These are phyloP conservation scores for Poronia punctata DNA, from an alignment of 495 filamentous ascomycete species.

Conservation along the genomic window DNA sequence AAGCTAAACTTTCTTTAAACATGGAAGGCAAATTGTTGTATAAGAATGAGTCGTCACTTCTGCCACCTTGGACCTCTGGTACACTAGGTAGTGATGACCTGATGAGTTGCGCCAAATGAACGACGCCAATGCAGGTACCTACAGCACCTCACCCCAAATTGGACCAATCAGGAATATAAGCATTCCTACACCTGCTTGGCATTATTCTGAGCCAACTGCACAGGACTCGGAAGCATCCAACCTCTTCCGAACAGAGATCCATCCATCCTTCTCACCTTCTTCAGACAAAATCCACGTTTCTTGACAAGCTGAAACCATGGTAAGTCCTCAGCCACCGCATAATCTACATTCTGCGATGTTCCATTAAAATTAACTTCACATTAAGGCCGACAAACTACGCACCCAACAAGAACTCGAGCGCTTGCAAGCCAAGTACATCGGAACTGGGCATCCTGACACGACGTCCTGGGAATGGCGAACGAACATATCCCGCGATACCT, in stretches of 20 bases:
- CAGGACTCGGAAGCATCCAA: no score
- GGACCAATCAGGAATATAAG: neutral
- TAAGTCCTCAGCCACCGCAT: slow-evolving; percentile 1
- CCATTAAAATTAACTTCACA: slow-evolving; percentile 2
- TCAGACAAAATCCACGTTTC: no score
- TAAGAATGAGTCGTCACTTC: no score
- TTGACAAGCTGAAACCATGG: no score
- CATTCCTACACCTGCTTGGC: neutral
- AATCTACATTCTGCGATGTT: neutral
- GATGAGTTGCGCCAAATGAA: no score
- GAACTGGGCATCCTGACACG: slow-evolving; percentile 97
- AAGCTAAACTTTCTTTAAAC: no score
- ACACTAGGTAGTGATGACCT: no score
- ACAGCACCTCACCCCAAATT: no score
- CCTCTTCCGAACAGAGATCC: slow-evolving; percentile 1
- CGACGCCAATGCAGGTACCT: no score
- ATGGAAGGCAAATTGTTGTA: no score
- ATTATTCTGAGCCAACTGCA: neutral
- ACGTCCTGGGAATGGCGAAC: slow-evolving; percentile 92
- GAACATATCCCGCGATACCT: slow-evolving; percentile 83
- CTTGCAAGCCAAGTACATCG: slow-evolving; percentile 88
- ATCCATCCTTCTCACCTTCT: neutral
- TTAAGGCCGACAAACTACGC: slow-evolving; percentile 90
- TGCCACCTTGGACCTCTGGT: no score
- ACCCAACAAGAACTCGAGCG: slow-evolving; percentile 94